Percentiles rank a stretch among this genome's conserved stretches.
Conservation (phyloP, 345 rosid species). For the Populus alba region DNA sequence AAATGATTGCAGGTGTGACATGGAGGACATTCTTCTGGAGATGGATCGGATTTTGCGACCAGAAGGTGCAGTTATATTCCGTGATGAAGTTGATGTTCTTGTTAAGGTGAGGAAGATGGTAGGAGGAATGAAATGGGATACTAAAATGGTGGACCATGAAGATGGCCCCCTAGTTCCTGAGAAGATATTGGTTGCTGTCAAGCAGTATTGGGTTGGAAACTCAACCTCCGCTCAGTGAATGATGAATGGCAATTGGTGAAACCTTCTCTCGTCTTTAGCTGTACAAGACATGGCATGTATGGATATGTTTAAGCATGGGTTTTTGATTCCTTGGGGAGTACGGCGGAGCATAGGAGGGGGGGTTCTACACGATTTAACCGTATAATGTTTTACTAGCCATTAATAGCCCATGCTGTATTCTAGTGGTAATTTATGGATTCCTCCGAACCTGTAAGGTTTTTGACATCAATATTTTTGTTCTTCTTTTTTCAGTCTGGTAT, state of each 20-base stretch:
- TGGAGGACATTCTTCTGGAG: constrained; percentile 88
- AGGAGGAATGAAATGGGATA: constrained; percentile 90
- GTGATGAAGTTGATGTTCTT: constrained; percentile 83
- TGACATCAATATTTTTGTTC: neutral
- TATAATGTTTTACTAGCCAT: neutral
- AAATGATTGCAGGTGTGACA: constrained; percentile 57
- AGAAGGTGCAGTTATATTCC: constrained; percentile 88
- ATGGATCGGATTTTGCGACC: constrained; percentile 97
- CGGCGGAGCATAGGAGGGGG: neutral
- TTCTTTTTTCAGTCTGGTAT: neutral
- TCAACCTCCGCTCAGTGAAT: constrained; percentile 44
- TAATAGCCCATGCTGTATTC: neutral
- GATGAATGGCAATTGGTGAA: neutral
- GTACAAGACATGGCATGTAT: neutral
- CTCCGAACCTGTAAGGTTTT: neutral
- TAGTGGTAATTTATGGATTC: neutral
- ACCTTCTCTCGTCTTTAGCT: neutral
- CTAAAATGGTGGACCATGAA: constrained; percentile 96
- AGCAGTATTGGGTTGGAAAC: constrained; percentile 95
- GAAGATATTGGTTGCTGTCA: constrained; percentile 86
- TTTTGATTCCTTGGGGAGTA: neutral
- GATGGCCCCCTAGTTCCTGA: constrained; percentile 95
- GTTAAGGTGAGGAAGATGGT: constrained; percentile 73
- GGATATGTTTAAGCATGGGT: neutral
- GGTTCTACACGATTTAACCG: neutral